Evolutionary conservation across 768 basidiomycete genomes (phyloP).

Genomic region (Hydnomerulius pinastri): DNA sequence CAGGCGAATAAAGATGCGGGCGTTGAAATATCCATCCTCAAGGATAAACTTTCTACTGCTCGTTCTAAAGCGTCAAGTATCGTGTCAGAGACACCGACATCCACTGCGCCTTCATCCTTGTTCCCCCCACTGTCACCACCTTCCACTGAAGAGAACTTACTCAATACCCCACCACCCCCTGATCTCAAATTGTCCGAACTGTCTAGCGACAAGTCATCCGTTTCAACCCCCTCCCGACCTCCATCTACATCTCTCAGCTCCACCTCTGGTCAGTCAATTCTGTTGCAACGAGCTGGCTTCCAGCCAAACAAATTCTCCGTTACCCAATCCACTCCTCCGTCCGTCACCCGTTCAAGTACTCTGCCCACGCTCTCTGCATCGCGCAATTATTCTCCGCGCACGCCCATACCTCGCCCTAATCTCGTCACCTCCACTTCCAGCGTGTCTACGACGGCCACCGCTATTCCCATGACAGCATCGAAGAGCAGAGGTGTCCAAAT

Average conservation of each 20-base stretch:
- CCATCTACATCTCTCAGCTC: conserved; percentile 33
- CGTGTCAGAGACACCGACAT: conserved; percentile 26
- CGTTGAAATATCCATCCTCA: conserved; percentile 80
- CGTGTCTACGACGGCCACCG: conserved; percentile 30
- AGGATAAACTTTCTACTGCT: conserved; percentile 62
- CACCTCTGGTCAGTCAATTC: conserved; percentile 44
- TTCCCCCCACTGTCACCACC: conserved; percentile 32
- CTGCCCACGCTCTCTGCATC: conserved; percentile 53
- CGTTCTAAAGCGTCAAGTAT: conserved; percentile 33
- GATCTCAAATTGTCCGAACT: conserved; percentile 64
- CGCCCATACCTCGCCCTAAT: conserved; percentile 41
- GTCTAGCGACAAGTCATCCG: conserved; percentile 44
- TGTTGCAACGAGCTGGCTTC: conserved; percentile 56
- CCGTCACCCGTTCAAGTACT: conserved; percentile 57
- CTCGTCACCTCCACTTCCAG: conserved; percentile 43
- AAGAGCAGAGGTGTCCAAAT: conserved; percentile 87
- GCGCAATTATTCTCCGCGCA: conserved; percentile 46
- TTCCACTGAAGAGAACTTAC: conserved; percentile 53
- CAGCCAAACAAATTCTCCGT: conserved; percentile 43
- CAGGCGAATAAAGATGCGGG: conserved; percentile 63
- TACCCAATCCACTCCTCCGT: conserved; percentile 46
- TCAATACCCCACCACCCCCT: conserved; percentile 58
- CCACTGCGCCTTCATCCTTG: conserved; percentile 34
- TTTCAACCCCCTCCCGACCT: conserved; percentile 34
- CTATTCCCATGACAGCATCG: conserved; percentile 46